Conservation (phyloP, 2,329 filamentous ascomycete genomes). For the Diplodia intermedia region DNA sequence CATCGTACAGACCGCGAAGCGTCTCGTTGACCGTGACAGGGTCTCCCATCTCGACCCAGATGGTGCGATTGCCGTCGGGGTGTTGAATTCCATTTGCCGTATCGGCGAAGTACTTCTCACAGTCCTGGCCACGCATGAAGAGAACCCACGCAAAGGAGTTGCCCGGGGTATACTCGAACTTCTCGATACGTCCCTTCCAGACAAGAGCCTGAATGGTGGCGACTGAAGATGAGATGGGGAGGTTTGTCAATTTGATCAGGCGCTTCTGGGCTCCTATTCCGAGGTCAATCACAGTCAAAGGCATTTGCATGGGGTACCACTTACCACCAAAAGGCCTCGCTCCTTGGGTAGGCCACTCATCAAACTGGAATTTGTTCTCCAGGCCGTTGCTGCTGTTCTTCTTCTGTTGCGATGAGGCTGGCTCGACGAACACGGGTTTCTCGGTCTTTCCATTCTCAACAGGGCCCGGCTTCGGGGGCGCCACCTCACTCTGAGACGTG, state of each 20-base stretch:
- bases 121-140: constrained; percentile 46
- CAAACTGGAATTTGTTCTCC: constrained; percentile 10
- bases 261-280: constrained; percentile 27
- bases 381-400: background rate
- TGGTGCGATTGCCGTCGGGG: constrained; percentile 35
- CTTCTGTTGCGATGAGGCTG: background rate
- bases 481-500: background rate
- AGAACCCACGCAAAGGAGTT: constrained; percentile 41
- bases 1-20: constrained; percentile 50
- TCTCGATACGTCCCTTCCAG: constrained; percentile 48
- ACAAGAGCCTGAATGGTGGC: constrained; percentile 43
- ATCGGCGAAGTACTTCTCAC: constrained; percentile 43
- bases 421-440: background rate
- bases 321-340: constrained; percentile 16
- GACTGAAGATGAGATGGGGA: constrained; percentile 24
- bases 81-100: constrained; percentile 47
- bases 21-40: constrained; percentile 43
- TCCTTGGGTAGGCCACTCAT: constrained; percentile 7
- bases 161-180: constrained; percentile 39
- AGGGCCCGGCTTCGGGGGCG: background rate
- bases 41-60: constrained; percentile 41
- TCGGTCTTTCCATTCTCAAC: background rate
- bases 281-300: background rate
- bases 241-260: constrained; percentile 33
- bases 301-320: background rate